Base-by-base conservation (phyloP, 306 rosid genomes). In the Cucumis melo region DNA sequence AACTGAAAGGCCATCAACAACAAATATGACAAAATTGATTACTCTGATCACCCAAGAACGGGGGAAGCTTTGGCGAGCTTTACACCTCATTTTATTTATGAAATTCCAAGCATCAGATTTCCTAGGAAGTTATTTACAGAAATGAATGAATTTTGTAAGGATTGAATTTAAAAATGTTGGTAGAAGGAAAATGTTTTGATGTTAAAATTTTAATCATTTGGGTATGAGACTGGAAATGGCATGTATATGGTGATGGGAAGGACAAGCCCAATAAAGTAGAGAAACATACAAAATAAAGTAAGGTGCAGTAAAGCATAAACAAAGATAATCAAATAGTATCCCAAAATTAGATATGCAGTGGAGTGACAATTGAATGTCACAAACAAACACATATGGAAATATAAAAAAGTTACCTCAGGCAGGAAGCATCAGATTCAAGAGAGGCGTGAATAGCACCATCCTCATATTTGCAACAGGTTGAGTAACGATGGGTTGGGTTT, bases 361-460 rank as follows among this genome's bases (percentile, higher is more conserved):
- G 38, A 70, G 7, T 46, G 54, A 41, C 14, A 24, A 44, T 46
- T 46, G 20, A 71, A 27, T 15, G 44, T 50, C 60, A 48, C 15
- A 32, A 61, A 50, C 68, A n/a, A 65, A 57, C 36, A 65, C 34
- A 4, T 24, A 76, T n/a, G 39, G 17, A 34, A 24, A 14, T 20
- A 48, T n/a, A 34, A 14, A 13, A 36, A 79, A 39, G 80, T 64
- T 81, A 94, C 99, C 96, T 90, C 76, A 94, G 96, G 79, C 79
- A 95, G 51, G 97, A 94, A 80, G 84, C 91, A 86, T 92, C 96
- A 75, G 99, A 84, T 78, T 95, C 87, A 53, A 95, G 92, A 82
- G 99, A 90, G 76, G 95, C 99, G 87, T 94, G 89, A 80, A 91
- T 80, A 50, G 88, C 92, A 83, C 85, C 91, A 78, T 85, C 96